Evolutionary conservation across 768 basidiomycete species (phyloP), one percentile per base, ranked within the genome.

Genomic region (Heimioporus sp.): DNA sequence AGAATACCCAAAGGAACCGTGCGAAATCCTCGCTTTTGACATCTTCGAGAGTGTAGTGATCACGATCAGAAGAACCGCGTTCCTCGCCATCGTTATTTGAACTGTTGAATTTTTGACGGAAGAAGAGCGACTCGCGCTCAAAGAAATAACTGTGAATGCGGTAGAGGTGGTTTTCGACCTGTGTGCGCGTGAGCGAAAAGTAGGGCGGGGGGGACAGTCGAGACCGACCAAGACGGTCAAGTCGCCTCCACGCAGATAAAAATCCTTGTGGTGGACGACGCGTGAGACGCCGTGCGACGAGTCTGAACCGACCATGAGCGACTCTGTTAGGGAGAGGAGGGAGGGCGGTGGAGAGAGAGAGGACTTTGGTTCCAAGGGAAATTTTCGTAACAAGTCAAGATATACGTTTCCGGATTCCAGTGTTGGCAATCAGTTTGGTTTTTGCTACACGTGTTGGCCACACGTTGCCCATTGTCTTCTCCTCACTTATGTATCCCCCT

Each of bases 111-210:
- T 73, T 68, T 0, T 65, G 62, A 10, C 63, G 64, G 62, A 86
- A 85, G 30, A 68, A 73, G 0, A 65, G 45, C 0, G 84, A 86
- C 46, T 88, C 84, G 0, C 85, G 71, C n/a, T 75, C 73, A 36
- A 88, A 84, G 44, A 86, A 85, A 40, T 79, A 81, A 1, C 78
- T 73, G 52, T 86, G 85, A 0, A 88, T 73, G 1, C 78, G 70
- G 54, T 83, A 87, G 0, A 79, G 67, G 5, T 72, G 65, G 49
- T 82, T 75, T 43, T 83, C 81, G 15, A 81, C 80, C 85, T 87
- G 57, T 17, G 43, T 63, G 48, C 21, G 37, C 10, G 20, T 64
- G 31, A 67, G 62, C 51, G 52, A 43, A 16, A 8, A 38, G 17
- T 41, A 15, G 43, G 21, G 28, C 24, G 24, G 7, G 35, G 13